These are phyloP conservation scores for Taphrina confusa DNA, from an alignment of 1,139 yeast species.

Conservation along the genomic window DNA sequence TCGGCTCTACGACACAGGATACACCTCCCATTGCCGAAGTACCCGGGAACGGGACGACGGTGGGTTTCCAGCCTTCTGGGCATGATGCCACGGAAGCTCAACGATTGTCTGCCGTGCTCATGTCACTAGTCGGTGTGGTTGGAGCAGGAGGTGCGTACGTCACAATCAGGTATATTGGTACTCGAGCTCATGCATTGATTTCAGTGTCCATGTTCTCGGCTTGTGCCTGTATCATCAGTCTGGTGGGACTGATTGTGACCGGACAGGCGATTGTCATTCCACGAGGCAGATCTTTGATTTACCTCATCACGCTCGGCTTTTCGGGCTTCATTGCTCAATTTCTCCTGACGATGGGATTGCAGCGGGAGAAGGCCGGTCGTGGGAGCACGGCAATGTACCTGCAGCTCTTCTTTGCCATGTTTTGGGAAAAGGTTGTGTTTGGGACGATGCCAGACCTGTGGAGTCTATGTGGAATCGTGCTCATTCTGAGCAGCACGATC, in stretches of 20 bases:
- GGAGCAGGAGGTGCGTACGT: conserved; percentile 75
- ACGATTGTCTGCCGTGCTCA: conserved; percentile 56
- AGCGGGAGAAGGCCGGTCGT: conserved; percentile 75
- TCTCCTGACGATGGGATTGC: conserved; percentile 77
- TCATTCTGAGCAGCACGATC: conserved; percentile 68
- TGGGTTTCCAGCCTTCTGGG: background rate
- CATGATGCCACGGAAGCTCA: conserved; percentile 40
- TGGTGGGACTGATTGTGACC: conserved; percentile 39
- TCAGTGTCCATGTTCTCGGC: conserved; percentile 77
- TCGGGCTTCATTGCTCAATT: conserved; percentile 83
- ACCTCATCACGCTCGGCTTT: conserved; percentile 64
- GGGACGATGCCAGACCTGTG: conserved; percentile 69
- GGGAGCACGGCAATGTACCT: conserved; percentile 75
- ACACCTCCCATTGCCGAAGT: conserved; percentile 12
- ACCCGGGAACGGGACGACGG: conserved; percentile 21
- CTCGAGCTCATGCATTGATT: conserved; percentile 72
- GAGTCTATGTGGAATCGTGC: conserved; percentile 66
- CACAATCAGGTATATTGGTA: conserved; percentile 71
- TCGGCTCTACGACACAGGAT: background rate
- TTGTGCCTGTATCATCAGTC: conserved; percentile 58
- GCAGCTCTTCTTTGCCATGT: conserved; percentile 73
- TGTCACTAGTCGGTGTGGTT: conserved; percentile 67
- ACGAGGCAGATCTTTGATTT: conserved; percentile 52
- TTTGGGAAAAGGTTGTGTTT: conserved; percentile 74
- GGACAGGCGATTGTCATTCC: conserved; percentile 57